Evolutionary conservation across 306 rosid genomes (phyloP).

Genomic region (Dryas drummondii): DNA sequence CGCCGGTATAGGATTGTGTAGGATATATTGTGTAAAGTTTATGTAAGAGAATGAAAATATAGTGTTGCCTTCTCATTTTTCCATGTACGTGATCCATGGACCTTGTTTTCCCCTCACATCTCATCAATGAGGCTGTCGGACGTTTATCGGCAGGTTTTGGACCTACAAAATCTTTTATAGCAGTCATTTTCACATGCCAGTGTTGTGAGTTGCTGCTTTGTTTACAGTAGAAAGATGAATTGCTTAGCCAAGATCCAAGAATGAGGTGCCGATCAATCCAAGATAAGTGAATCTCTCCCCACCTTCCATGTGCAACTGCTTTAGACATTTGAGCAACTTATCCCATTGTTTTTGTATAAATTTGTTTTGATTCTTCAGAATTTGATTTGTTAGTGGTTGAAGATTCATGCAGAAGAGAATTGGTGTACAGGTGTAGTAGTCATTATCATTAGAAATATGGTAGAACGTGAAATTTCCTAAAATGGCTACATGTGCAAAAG

Average conservation of each 20-base stretch:
- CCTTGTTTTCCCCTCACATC: constrained; percentile 10
- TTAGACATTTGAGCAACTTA: not conserved
- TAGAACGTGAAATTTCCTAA: not conserved
- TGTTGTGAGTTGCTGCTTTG: not conserved
- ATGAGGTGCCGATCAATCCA: not conserved
- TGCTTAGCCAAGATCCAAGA: not conserved
- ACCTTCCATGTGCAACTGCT: not conserved
- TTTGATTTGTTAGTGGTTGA: not conserved
- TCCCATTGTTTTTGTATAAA: not conserved
- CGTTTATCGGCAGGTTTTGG: not conserved
- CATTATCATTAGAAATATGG: not conserved
- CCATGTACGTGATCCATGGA: constrained; percentile 15
- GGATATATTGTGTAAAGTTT: constrained; percentile 66
- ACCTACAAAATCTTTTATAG: not conserved
- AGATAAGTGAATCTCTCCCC: not conserved
- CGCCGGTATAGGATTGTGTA: constrained; percentile 52
- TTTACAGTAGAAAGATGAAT: not conserved
- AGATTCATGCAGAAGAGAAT: not conserved
- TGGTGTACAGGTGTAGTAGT: not conserved
- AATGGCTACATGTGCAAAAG: not conserved
- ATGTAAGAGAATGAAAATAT: constrained; percentile 75
- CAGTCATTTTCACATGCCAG: not conserved
- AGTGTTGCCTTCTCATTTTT: constrained; percentile 48
- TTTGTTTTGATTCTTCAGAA: not conserved
- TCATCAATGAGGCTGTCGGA: constrained; percentile 8